phyloP scores from a whole-genome alignment of 805 yeast genomes.

The Citeromyces matritensis region DNA sequence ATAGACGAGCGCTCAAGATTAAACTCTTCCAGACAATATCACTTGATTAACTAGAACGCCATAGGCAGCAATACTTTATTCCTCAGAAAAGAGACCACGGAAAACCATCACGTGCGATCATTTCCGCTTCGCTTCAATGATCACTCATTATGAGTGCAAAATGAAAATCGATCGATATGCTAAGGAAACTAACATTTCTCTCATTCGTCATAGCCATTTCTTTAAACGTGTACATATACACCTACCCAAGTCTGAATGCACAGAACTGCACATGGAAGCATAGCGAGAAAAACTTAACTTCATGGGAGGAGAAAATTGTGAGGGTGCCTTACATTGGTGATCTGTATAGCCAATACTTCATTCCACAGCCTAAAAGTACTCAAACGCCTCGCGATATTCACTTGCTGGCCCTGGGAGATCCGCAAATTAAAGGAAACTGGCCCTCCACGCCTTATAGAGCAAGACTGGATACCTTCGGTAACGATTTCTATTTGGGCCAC shows the following conservation, averaged over 20 bases:
- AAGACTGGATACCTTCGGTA: conserved; percentile 74
- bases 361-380: conserved; percentile 8
- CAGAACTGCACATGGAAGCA: conserved; percentile 48
- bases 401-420: conserved; percentile 84
- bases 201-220: too few relatives aligned
- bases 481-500: conserved; percentile 82
- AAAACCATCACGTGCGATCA: too few relatives aligned
- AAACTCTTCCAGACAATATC: too few relatives aligned
- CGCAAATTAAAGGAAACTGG: conserved; percentile 90
- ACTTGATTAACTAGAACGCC: too few relatives aligned
- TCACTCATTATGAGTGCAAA: too few relatives aligned
- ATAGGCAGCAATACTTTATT: too few relatives aligned
- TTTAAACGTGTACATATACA: conserved; percentile 56
- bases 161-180: too few relatives aligned
- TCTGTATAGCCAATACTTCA: conserved; percentile 12
- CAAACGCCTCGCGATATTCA: conserved; percentile 28
- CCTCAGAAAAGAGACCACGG: too few relatives aligned
- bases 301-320: conserved; percentile 7
- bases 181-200: too few relatives aligned
- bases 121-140: too few relatives aligned
- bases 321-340: conserved; percentile 18
- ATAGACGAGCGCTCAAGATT: too few relatives aligned
- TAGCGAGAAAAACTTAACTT: conserved; percentile 9
- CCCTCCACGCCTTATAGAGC: conserved; percentile 54
- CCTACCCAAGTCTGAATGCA: conserved; percentile 54